phyloP scores from a whole-genome alignment of 1,284 basidiomycete genomes.

The Ceratobasidium sp. region DNA sequence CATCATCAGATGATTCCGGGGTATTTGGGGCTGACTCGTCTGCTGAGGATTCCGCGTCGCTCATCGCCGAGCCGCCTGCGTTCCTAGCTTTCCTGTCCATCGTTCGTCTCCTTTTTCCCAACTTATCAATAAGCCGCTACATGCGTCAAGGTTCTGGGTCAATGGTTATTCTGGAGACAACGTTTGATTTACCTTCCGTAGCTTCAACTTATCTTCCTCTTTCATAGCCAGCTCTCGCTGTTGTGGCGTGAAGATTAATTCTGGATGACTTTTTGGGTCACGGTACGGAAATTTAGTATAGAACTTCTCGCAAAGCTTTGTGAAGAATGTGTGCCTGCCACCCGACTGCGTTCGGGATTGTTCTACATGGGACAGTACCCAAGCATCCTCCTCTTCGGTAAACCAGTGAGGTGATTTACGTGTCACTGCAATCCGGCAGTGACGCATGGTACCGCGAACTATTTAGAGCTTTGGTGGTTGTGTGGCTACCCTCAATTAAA shows the following conservation, averaged over 20 bases:
- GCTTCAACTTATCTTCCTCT: neutral
- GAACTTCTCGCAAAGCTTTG: neutral
- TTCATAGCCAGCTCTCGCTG: neutral
- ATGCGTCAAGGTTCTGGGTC: neutral
- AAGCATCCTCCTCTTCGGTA: neutral
- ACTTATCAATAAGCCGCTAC: neutral
- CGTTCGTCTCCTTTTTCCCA: neutral
- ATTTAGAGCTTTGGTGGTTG: no score
- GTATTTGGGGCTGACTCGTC: neutral
- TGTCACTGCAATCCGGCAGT: neutral
- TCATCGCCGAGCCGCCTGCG: neutral
- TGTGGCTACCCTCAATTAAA: no score
- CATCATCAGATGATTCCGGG: no score
- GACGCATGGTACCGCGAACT: neutral
- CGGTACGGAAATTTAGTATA: neutral
- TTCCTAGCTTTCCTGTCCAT: neutral
- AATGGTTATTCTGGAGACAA: neutral
- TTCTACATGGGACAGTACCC: neutral
- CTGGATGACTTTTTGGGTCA: neutral
- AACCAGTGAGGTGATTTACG: neutral
- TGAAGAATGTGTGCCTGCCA: neutral
- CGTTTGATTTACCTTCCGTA: neutral
- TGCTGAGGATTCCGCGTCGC: neutral
- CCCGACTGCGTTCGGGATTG: no score
- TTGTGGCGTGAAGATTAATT: neutral